phyloP scores from a whole-genome alignment of 129 eudicot species.

The Lactuca saligna region DNA sequence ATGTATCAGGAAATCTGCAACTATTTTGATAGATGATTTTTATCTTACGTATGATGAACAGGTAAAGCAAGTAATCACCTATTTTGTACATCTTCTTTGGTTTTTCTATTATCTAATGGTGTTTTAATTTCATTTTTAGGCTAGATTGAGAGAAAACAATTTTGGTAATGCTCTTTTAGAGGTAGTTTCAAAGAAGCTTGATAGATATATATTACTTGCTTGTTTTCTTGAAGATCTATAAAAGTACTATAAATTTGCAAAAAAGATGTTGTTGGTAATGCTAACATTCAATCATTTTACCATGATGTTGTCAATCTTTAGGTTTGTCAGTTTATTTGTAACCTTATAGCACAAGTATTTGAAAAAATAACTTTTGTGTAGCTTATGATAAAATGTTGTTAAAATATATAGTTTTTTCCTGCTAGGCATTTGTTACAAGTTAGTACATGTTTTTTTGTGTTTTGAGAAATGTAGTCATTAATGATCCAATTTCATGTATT shows the following conservation, averaged over 20 bases:
- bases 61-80: constrained; percentile 37
- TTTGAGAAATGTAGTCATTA: background rate
- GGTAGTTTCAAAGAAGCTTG: too few relatives aligned
- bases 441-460: background rate
- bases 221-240: constrained; percentile 3
- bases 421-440: too few relatives aligned
- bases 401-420: too few relatives aligned
- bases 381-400: background rate
- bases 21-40: constrained; percentile 91
- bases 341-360: constrained; percentile 10
- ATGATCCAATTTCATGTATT: constrained; percentile 22
- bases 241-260: constrained; percentile 37
- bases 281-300: constrained; percentile 62
- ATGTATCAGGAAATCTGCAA: constrained; percentile 78
- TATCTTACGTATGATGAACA: constrained; percentile 85
- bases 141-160: constrained; percentile 70
- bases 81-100: background rate
- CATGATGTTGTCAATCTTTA: constrained; percentile 79
- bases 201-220: constrained; percentile 4
- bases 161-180: constrained; percentile 86
- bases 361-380: background rate
- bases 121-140: constrained; percentile 42
- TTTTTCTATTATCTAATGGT: constrained; percentile 14
- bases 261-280: constrained; percentile 66
- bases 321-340: constrained; percentile 40